Percentiles rank a stretch among this genome's conserved stretches.
phyloP scores from a whole-genome alignment of 2,329 filamentous ascomycete genomes.

The Cyphellophora attinorum region DNA sequence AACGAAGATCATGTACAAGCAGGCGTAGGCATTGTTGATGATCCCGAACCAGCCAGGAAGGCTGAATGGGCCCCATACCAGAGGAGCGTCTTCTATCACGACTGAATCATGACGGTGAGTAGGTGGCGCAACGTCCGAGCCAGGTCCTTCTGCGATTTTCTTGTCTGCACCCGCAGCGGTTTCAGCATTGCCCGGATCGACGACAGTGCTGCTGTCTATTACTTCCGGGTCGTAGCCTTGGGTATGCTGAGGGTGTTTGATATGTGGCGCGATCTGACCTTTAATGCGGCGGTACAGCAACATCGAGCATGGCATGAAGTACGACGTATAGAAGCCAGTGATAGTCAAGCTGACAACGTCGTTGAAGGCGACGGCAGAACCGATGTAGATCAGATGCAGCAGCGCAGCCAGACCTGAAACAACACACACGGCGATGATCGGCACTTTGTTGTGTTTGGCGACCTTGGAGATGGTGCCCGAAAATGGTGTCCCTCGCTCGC shows the following conservation, averaged over 20 bases:
- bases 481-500: constrained; percentile 17
- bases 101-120: constrained; percentile 1
- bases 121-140: constrained; percentile 1
- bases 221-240: constrained; percentile 12
- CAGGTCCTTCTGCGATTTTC: neutral
- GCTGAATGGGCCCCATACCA: constrained; percentile 49
- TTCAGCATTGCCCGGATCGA: neutral
- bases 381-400: constrained; percentile 20
- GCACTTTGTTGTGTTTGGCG: constrained; percentile 10
- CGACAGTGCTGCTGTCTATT: constrained; percentile 5
- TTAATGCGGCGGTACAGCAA: constrained; percentile 26
- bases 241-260: constrained; percentile 6
- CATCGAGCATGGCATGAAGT: constrained; percentile 23
- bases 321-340: constrained; percentile 27
- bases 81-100: constrained; percentile 20
- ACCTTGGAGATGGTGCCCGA: constrained; percentile 21
- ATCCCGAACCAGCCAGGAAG: constrained; percentile 42
- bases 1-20: constrained; percentile 43
- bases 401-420: constrained; percentile 12
- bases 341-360: constrained; percentile 23
- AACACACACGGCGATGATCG: constrained; percentile 11
- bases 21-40: constrained; percentile 46
- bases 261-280: constrained; percentile 27
- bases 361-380: constrained; percentile 19
- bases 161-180: neutral